Evolutionary conservation across 257 asterid species (phyloP), one percentile per base, ranked within the genome.

Genomic region (Handroanthus guayacan): DNA sequence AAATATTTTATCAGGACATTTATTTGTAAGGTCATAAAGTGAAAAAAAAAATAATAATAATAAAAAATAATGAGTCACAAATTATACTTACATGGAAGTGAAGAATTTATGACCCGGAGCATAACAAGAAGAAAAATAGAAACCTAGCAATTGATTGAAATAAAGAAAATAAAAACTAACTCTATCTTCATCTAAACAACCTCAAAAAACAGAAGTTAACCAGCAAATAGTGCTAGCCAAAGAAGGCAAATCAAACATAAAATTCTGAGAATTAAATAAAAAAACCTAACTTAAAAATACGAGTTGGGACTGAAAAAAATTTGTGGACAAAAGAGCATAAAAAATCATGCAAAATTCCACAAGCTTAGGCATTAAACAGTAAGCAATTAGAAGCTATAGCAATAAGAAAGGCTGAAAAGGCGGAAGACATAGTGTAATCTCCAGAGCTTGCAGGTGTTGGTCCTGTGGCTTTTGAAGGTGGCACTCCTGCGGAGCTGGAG

Each of bases 391-490:
- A 44, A 34, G 9, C 17, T 11, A 69, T 6, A 25, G 48, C 1
- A 70, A 37, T 12, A 50, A 69, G 39, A 41, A 71, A 14, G 14
- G 55, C 18, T 62, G 80, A 37, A 64, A 69, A 75, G n/a, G 74
- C 43, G 20, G 80, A 56, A 62, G 75, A 71, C 2, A 34, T 45
- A 20, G 51, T 9, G 52, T 39, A 14, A 39, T 78, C 71, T 56
- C 75, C 75, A 3, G 73, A 25, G 1, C 37, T 58, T 60, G 31
- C 10, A 17, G 17, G 38, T 3, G 69, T 6, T 4, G 65, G 76
- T 44, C 70, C 37, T 54, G 78, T 20, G 11, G 52, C 31, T 41
- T 9, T 39, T 14, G 45, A 9, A 17, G 47, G n/a, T 10, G 74
- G 77, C 20, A 45, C 62, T n/a, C 25, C 13, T 5, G n/a, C 43